A percentile compares a stretch with the other conserved stretches of the same genome.
phyloP scores from a whole-genome alignment of 2,329 filamentous ascomycete genomes.

The Ophiostoma quercus region DNA sequence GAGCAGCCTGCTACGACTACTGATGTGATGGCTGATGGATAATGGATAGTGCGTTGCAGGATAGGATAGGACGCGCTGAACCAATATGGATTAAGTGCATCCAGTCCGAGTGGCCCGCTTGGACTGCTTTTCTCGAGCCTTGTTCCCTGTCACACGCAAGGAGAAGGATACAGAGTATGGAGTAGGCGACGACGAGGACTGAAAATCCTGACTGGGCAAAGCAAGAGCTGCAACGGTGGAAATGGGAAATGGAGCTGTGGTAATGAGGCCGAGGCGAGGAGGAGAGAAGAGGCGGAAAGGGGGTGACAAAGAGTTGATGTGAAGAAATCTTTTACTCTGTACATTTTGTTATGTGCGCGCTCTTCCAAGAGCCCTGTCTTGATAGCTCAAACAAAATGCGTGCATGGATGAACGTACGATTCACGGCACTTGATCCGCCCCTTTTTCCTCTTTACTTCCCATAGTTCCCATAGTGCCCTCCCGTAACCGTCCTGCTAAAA shows the following conservation, averaged over 20 bases:
- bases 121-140: constrained; percentile 4
- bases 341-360: no score
- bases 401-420: not conserved
- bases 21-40: not conserved
- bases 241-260: constrained; percentile 3
- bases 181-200: not conserved
- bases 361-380: no score
- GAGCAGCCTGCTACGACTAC: no score
- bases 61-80: not conserved
- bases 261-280: not conserved
- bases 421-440: not conserved
- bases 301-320: not conserved
- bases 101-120: constrained; percentile 4
- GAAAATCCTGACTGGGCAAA: not conserved
- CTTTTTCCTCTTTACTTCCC: not conserved
- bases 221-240: constrained; percentile 2
- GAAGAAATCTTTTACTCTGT: not conserved
- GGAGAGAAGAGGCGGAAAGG: not conserved
- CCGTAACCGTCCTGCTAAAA: constrained; percentile 12
- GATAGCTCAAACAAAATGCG: no score
- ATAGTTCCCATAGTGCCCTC: constrained; percentile 4
- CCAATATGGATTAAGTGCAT: not conserved
- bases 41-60: not conserved
- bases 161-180: not conserved
- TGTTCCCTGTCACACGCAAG: constrained; percentile 10